These are phyloP conservation scores for Hypoxylon cercidicola DNA, from an alignment of 495 filamentous ascomycete genomes.

Conservation along the genomic window DNA sequence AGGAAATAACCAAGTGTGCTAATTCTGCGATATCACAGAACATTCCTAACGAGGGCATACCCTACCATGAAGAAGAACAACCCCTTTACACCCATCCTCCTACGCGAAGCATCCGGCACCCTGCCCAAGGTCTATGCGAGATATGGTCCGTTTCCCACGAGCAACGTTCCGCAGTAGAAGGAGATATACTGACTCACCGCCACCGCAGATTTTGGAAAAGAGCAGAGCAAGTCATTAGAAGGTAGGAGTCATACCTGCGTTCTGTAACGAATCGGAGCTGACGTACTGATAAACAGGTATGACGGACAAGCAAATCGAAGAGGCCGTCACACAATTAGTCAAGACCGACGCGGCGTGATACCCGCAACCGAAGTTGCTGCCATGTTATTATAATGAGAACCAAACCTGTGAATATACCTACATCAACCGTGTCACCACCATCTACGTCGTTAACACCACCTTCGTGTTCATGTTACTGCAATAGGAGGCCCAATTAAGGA, in stretches of 20 bases:
- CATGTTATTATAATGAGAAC: conserved; percentile 25
- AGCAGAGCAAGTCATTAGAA: conserved; percentile 83
- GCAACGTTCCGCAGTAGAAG: not conserved
- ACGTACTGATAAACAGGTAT: conserved; percentile 70
- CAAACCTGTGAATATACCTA: conserved; percentile 17
- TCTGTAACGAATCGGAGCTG: conserved; percentile 15
- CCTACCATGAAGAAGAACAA: conserved; percentile 99
- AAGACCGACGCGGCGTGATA: conserved; percentile 59
- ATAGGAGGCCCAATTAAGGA: no score
- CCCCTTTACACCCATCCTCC: conserved; percentile 90
- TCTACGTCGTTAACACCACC: no score
- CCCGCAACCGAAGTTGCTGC: conserved; percentile 11
- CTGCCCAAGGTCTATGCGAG: conserved; percentile 88
- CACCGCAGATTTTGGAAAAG: conserved; percentile 79
- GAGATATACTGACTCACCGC: conserved; percentile 11
- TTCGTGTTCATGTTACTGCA: no score
- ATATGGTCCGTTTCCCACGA: conserved; percentile 74
- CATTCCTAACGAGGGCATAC: conserved; percentile 90
- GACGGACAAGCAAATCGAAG: conserved; percentile 91
- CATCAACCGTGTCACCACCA: conserved; percentile 2
- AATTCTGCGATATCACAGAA: conserved; percentile 60
- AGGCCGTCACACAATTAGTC: conserved; percentile 82
- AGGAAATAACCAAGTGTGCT: conserved; percentile 9
- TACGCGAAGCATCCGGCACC: conserved; percentile 86
- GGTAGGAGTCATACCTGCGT: conserved; percentile 58